These are phyloP conservation scores for Hericium rajendrae DNA, from an alignment of 768 basidiomycete genomes.

Conservation along the genomic window DNA sequence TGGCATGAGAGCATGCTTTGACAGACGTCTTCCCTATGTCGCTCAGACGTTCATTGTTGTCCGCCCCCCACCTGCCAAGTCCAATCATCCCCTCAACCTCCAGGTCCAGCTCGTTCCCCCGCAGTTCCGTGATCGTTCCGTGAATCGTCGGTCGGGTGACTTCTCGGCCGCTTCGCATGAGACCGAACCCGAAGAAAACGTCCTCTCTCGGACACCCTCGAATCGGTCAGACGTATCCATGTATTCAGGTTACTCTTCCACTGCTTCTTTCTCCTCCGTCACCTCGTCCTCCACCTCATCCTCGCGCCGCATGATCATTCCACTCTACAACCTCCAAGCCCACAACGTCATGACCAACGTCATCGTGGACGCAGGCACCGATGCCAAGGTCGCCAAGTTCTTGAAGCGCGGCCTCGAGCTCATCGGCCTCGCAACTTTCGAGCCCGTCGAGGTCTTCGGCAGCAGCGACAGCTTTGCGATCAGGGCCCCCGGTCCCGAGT, in stretches of 20 bases:
- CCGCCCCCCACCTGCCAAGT: constrained; percentile 75
- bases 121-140: constrained; percentile 31
- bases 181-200: constrained; percentile 14
- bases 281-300: constrained; percentile 30
- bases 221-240: constrained; percentile 41
- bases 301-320: constrained; percentile 68
- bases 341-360: constrained; percentile 84
- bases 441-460: constrained; percentile 70
- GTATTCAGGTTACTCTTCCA: constrained; percentile 41
- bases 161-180: constrained; percentile 22
- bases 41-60: constrained; percentile 84
- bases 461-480: constrained; percentile 10
- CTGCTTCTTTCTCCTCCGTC: constrained; percentile 28
- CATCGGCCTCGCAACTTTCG: constrained; percentile 66
- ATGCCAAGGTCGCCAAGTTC: constrained; percentile 69
- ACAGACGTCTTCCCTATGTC: not conserved
- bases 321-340: constrained; percentile 79
- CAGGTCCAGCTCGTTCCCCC: constrained; percentile 89
- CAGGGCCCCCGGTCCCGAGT: constrained; percentile 4
- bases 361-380: constrained; percentile 68
- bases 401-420: constrained; percentile 65
- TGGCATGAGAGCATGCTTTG: not conserved
- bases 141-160: constrained; percentile 38
- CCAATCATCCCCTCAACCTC: constrained; percentile 82
- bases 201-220: constrained; percentile 34